Conservation (phyloP, 169 alveolate species). For the Eimeria necatrix region DNA sequence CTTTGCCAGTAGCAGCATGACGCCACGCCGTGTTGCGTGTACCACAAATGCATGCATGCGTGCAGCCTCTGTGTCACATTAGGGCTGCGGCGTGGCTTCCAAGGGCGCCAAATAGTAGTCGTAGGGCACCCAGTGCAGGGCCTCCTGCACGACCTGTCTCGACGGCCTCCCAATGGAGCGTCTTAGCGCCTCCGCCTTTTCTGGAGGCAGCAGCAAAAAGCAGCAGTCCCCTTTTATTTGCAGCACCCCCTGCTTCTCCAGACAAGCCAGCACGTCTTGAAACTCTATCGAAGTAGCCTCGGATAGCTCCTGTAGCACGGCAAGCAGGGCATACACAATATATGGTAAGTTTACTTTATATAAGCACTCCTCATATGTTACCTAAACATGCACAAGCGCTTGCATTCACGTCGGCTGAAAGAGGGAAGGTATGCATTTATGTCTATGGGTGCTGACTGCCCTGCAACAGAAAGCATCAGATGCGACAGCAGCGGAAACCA, state of each 20-base stretch:
- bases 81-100: conserved; percentile 84
- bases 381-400: not conserved
- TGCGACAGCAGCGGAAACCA: not conserved
- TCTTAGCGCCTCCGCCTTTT: conserved; percentile 87
- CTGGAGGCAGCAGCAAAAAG: conserved; percentile 89
- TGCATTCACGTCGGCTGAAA: not conserved
- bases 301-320: conserved; percentile 84
- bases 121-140: conserved; percentile 94
- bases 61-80: not conserved
- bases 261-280: conserved; percentile 91
- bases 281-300: conserved; percentile 93
- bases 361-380: not conserved
- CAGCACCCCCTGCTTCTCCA: conserved; percentile 92
- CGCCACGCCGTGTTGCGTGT: too few relatives aligned
- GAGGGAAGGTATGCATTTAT: not conserved
- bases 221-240: conserved; percentile 89
- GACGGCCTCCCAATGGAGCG: conserved; percentile 89
- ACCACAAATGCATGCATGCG: too few relatives aligned
- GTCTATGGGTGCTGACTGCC: not conserved
- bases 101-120: conserved; percentile 90
- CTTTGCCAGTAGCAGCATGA: too few relatives aligned
- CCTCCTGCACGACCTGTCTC: conserved; percentile 87
- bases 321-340: not conserved
- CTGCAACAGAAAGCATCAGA: not conserved
- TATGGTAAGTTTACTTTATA: not conserved